phyloP scores from a whole-genome alignment of 352 stramenopile species.

The Globisporangium radiosum region DNA sequence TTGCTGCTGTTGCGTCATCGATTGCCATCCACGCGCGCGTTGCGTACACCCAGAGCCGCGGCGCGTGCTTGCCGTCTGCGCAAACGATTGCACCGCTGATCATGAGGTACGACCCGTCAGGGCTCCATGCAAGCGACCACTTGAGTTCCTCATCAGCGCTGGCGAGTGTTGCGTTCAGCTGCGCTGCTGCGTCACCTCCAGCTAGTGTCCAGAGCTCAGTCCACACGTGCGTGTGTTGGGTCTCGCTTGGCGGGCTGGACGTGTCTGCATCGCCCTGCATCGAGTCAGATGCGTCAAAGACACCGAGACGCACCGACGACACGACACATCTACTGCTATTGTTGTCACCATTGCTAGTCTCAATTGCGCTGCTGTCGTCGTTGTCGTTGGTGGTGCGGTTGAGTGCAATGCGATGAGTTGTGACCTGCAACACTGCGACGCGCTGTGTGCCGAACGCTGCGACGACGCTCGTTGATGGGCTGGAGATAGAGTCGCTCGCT shows the following conservation, averaged over 20 bases:
- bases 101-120: conserved; percentile 43
- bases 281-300: neutral
- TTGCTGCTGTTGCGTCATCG: conserved; percentile 1
- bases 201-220: neutral
- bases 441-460: conserved; percentile 16
- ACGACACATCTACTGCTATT: neutral
- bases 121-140: conserved; percentile 48
- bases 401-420: neutral
- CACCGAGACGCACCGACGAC: neutral
- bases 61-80: conserved; percentile 10
- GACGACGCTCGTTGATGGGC: conserved; percentile 8
- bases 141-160: neutral
- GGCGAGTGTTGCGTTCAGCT: neutral
- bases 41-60: conserved; percentile 40
- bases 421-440: conserved; percentile 22
- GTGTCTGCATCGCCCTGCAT: neutral
- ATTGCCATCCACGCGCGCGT: conserved; percentile 29
- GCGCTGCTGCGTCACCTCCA: neutral
- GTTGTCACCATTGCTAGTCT: neutral
- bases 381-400: neutral
- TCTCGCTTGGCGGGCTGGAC: neutral
- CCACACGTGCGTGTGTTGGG: neutral
- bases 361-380: neutral
- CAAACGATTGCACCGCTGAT: conserved; percentile 23
- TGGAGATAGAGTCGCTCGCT: neutral